phyloP scores from a whole-genome alignment of 2,329 filamentous ascomycete species.

The Penicillium italicum region DNA sequence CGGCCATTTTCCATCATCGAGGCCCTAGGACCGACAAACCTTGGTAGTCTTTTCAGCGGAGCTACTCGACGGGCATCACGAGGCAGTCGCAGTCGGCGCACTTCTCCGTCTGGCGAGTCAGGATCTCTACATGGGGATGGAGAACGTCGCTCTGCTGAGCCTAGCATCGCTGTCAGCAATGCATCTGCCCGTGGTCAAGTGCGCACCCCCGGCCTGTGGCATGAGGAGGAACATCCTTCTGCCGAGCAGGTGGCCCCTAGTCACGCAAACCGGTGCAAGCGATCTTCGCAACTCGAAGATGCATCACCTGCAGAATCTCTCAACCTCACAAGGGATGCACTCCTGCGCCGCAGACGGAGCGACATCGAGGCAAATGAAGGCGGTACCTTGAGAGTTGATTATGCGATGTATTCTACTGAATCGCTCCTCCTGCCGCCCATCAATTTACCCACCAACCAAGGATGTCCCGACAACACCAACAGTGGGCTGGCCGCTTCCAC shows the following conservation, averaged over 20 bases:
- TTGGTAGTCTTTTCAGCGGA: slow-evolving; percentile 42
- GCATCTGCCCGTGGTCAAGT: slow-evolving; percentile 45
- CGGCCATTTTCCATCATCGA: slow-evolving; percentile 31
- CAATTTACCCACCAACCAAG: slow-evolving; percentile 13
- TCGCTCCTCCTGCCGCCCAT: slow-evolving; percentile 19
- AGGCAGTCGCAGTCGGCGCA: slow-evolving; percentile 38
- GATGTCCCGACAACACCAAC: slow-evolving; percentile 19
- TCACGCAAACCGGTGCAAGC: slow-evolving; percentile 35
- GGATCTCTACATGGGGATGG: slow-evolving; percentile 35
- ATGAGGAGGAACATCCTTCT: slow-evolving; percentile 23
- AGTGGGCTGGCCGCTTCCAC: slow-evolving; percentile 35
- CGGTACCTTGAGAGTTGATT: slow-evolving; percentile 21
- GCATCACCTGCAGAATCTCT: slow-evolving; percentile 36
- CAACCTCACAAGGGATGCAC: slow-evolving; percentile 33
- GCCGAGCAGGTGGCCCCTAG: slow-evolving; percentile 9
- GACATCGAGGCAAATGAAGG: slow-evolving; percentile 24
- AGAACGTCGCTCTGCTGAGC: slow-evolving; percentile 37
- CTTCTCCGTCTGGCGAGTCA: slow-evolving; percentile 35
- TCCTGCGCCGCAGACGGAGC: slow-evolving; percentile 32
- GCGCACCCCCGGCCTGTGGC: slow-evolving; percentile 37
- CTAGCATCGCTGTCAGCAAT: slow-evolving; percentile 45
- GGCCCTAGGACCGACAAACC: slow-evolving; percentile 30
- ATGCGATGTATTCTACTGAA: slow-evolving; percentile 24
- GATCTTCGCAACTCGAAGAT: slow-evolving; percentile 35
- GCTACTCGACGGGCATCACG: slow-evolving; percentile 37